Evolutionary conservation across 495 filamentous ascomycete genomes (phyloP).

Genomic region (Daldinia grandis): DNA sequence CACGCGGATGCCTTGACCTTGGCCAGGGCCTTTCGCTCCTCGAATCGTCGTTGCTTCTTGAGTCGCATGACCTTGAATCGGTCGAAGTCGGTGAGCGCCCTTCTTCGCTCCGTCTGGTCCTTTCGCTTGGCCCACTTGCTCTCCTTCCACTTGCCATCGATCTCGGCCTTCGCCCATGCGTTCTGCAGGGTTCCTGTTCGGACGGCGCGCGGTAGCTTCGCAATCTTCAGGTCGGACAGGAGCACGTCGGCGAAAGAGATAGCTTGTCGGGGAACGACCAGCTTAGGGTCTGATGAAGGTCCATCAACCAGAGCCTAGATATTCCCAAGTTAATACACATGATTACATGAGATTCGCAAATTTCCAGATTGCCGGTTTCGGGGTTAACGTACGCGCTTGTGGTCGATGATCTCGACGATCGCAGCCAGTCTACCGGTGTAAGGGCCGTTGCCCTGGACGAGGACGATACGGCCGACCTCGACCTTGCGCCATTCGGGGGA

Average conservation of each 20-base stretch:
- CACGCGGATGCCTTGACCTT: constrained; percentile 70
- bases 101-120: constrained; percentile 81
- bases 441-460: constrained; percentile 75
- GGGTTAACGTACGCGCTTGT: constrained; percentile 90
- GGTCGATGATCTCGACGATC: constrained; percentile 99
- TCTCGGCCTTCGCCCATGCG: constrained; percentile 84
- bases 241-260: constrained; percentile 80
- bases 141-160: constrained; percentile 90
- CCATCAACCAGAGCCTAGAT: constrained; percentile 92
- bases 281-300: constrained; percentile 76
- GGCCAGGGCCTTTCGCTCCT: constrained; percentile 90
- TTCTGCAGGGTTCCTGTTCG: constrained; percentile 83
- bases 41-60: constrained; percentile 97
- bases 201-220: constrained; percentile 84
- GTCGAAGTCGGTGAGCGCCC: constrained; percentile 95
- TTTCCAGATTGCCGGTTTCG: constrained; percentile 16
- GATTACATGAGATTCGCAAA: constrained; percentile 5
- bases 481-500: constrained; percentile 86
- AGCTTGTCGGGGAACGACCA: constrained; percentile 83
- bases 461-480: constrained; percentile 94
- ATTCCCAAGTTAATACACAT: constrained; percentile 46
- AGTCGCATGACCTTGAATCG: constrained; percentile 98
- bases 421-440: constrained; percentile 85
- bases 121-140: constrained; percentile 91
- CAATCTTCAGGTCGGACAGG: constrained; percentile 88